Evolutionary conservation across 2,329 filamentous ascomycete genomes (phyloP).

Genomic region (Thermothelomyces thermophilus): DNA sequence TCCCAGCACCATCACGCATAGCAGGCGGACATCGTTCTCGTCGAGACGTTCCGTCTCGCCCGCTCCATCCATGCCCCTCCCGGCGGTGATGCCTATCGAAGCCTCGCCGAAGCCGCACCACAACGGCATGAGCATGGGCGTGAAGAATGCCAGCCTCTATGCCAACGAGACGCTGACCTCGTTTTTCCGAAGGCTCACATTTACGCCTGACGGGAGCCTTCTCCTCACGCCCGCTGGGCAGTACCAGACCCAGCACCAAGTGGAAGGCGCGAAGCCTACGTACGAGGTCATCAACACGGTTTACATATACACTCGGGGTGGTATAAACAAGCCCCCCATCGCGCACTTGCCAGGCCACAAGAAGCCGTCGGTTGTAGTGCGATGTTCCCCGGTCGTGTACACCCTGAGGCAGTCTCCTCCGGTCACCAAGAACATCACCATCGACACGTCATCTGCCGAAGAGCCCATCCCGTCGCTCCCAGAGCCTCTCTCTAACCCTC

Average conservation of each 20-base stretch:
- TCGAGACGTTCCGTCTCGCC: conserved; percentile 84
- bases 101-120: conserved; percentile 74
- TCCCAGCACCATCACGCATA: conserved; percentile 80
- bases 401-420: conserved; percentile 63
- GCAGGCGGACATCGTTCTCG: conserved; percentile 89
- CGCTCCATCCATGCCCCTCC: conserved; percentile 85
- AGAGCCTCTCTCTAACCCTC: conserved; percentile 66
- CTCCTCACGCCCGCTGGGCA: conserved; percentile 92
- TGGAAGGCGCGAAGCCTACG: conserved; percentile 61
- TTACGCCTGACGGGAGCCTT: conserved; percentile 90
- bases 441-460: conserved; percentile 85
- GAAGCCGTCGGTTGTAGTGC: conserved; percentile 93
- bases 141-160: conserved; percentile 84
- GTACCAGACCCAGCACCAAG: conserved; percentile 73
- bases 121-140: conserved; percentile 49
- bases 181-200: conserved; percentile 89
- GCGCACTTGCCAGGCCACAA: conserved; percentile 95
- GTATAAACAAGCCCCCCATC: conserved; percentile 92
- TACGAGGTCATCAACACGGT: conserved; percentile 95
- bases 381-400: conserved; percentile 88
- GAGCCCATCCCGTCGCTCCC: conserved; percentile 78
- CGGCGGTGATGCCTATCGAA: conserved; percentile 91
- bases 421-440: conserved; percentile 79
- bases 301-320: conserved; percentile 94
- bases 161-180: conserved; percentile 95